Evolutionary conservation across 805 yeast species (phyloP).

Genomic region (Candida namnaoensis): DNA sequence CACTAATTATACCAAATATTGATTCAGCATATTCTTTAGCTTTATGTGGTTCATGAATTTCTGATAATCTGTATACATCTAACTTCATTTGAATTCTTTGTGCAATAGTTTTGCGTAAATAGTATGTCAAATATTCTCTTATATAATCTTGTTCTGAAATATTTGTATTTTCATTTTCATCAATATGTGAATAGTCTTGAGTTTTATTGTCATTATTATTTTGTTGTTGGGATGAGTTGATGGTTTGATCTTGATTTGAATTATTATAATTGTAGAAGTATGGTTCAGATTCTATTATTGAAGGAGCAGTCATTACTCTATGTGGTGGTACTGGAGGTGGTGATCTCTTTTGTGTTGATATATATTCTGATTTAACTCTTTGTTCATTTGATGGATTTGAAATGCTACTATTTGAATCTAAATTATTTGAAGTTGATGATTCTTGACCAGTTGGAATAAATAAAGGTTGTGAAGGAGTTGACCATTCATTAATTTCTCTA

Average conservation of each 20-base stretch:
- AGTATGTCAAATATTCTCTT: conserved; percentile 6
- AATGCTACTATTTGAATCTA: not conserved
- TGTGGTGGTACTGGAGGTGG: conserved; percentile 17
- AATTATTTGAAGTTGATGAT: not conserved
- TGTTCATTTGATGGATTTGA: conserved; percentile 3
- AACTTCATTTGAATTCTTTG: conserved; percentile 16
- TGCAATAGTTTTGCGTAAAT: conserved; percentile 7
- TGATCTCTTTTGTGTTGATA: not conserved
- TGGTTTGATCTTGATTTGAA: not conserved
- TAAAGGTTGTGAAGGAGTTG: conserved; percentile 2
- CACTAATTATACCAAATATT: conserved; percentile 2
- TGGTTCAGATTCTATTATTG: conserved; percentile 4
- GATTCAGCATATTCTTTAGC: conserved; percentile 3
- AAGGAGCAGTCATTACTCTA: conserved; percentile 9
- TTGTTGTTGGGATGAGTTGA: conserved; percentile 1
- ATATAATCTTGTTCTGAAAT: not conserved
- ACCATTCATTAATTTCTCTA: conserved; percentile 16
- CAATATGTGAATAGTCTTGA: conserved; percentile 2
- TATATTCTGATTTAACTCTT: conserved; percentile 1
- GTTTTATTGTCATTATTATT: conserved; percentile 5
- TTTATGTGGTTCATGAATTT: conserved; percentile 7
- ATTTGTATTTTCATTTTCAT: not conserved
- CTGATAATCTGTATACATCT: not conserved
- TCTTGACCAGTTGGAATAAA: not conserved
- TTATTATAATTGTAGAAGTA: not conserved